Evolutionary conservation across 768 basidiomycete species (phyloP).

Genomic region (Amanita polypyramis): DNA sequence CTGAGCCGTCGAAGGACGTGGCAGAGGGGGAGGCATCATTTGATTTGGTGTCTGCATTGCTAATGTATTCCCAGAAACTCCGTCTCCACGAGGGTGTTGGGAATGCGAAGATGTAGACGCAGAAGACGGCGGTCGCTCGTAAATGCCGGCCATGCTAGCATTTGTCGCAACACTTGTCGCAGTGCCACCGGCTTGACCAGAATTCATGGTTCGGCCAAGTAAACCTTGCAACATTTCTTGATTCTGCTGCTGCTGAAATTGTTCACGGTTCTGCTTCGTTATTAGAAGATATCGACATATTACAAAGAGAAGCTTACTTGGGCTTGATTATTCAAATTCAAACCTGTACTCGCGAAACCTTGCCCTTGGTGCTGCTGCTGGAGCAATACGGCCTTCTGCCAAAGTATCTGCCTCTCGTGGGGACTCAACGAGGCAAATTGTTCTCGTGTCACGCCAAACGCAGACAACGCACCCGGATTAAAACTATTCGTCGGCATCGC

Average conservation of each 20-base stretch:
- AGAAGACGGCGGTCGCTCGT: slow-evolving; percentile 10
- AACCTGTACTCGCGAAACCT: background rate
- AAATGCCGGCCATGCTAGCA: slow-evolving; percentile 8
- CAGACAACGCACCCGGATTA: slow-evolving; percentile 1
- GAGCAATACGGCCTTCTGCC: slow-evolving; percentile 13
- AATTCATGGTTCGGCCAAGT: background rate
- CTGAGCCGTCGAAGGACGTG: slow-evolving; percentile 12
- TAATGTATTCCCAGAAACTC: background rate
- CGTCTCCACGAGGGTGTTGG: slow-evolving; percentile 5
- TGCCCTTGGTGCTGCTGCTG: slow-evolving; percentile 13
- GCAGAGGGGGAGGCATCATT: slow-evolving; percentile 24
- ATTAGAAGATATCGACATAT: background rate
- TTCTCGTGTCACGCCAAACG: slow-evolving; percentile 19
- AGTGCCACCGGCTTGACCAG: background rate
- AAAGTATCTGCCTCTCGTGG: slow-evolving; percentile 17
- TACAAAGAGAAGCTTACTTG: background rate
- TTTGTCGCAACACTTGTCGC: slow-evolving; percentile 3
- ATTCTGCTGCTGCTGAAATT: slow-evolving; percentile 8
- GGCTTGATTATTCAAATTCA: background rate
- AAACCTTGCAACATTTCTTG: slow-evolving; percentile 7
- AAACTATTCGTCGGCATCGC: slow-evolving; percentile 8
- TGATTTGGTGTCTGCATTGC: slow-evolving; percentile 10
- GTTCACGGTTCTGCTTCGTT: slow-evolving; percentile 2
- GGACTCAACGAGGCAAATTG: slow-evolving; percentile 18
- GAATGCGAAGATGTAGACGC: slow-evolving; percentile 16